Evolutionary conservation across 1,284 basidiomycete genomes (phyloP).

Genomic region (Flammula alnicola): DNA sequence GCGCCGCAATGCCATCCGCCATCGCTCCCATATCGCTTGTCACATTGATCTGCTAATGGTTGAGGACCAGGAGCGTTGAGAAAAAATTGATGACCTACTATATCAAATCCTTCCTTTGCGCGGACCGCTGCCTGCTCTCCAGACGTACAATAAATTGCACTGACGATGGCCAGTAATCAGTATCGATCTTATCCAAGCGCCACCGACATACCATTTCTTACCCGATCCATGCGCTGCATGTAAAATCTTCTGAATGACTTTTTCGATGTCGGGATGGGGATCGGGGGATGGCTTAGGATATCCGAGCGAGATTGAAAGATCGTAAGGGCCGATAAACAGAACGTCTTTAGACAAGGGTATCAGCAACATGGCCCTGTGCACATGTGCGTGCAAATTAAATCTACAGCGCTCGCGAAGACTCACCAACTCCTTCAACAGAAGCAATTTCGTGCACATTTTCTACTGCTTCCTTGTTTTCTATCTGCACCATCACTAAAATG

Average conservation of each 20-base stretch:
- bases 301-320: constrained; percentile 64
- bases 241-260: constrained; percentile 62
- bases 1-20: constrained; percentile 41
- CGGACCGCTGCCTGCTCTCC: constrained; percentile 54
- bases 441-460: constrained; percentile 66
- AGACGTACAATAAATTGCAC: constrained; percentile 52
- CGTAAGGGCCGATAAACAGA: constrained; percentile 71
- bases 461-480: constrained; percentile 66
- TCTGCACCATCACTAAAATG: constrained; percentile 67
- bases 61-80: neutral
- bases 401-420: constrained; percentile 21
- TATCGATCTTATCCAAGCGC: no score
- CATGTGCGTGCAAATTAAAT: neutral
- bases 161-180: constrained; percentile 22
- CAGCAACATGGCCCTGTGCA: no score
- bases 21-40: constrained; percentile 52
- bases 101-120: constrained; percentile 61
- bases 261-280: constrained; percentile 65
- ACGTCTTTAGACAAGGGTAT: no score
- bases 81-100: constrained; percentile 39
- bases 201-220: constrained; percentile 68
- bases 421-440: constrained; percentile 65
- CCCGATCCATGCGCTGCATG: constrained; percentile 55
- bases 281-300: constrained; percentile 63
- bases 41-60: constrained; percentile 53